Evolutionary conservation across 1,284 basidiomycete genomes (phyloP).

Genomic region (Irpex lacteus): DNA sequence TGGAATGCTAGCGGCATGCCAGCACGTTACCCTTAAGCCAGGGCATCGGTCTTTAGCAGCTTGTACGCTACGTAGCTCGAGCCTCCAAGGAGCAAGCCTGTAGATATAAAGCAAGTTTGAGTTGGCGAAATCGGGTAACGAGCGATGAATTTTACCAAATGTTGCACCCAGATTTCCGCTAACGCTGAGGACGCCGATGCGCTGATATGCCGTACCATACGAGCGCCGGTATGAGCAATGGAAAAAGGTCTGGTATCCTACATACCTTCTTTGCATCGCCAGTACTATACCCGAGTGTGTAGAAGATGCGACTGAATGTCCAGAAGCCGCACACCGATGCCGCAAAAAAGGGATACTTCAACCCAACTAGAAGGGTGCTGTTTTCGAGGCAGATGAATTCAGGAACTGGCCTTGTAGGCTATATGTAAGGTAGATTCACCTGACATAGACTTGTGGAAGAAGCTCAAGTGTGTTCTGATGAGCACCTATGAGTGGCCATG

Average conservation of each 20-base stretch:
- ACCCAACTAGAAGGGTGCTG: conserved; percentile 55
- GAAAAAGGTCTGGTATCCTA: background rate
- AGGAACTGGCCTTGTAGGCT: background rate
- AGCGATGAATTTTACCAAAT: background rate
- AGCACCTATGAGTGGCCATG: conserved; percentile 39
- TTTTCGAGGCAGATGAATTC: background rate
- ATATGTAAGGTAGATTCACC: background rate
- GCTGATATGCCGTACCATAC: background rate
- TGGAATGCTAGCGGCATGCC: too few species aligned
- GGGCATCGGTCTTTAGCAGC: background rate
- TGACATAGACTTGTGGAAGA: conserved; percentile 17
- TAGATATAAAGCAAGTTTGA: background rate
- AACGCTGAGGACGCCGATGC: background rate
- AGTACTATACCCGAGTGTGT: conserved; percentile 56
- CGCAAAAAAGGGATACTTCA: conserved; percentile 56
- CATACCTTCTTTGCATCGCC: conserved; percentile 43
- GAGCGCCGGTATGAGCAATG: background rate
- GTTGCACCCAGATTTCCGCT: background rate
- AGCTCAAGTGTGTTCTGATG: conserved; percentile 74
- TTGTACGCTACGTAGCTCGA: background rate
- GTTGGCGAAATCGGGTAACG: background rate
- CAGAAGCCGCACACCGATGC: conserved; percentile 52
- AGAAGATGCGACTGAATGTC: conserved; percentile 55
- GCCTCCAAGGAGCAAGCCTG: background rate
- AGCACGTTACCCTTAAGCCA: background rate